Conservation (phyloP, 1,139 yeast genomes). For the Wickerhamomyces sp. region DNA sequence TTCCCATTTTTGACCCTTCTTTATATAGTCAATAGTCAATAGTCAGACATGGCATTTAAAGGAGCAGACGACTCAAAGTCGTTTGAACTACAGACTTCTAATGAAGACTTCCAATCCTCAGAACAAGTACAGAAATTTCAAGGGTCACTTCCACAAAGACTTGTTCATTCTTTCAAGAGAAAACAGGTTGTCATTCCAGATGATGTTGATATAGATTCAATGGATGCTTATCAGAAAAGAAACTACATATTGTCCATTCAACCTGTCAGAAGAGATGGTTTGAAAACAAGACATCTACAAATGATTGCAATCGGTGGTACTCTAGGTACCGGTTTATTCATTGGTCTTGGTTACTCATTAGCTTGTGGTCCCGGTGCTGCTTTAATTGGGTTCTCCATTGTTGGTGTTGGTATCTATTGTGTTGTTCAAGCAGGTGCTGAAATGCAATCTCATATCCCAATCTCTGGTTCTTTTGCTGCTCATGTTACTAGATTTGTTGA, state of each 20-base stretch:
- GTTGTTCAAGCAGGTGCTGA: conserved; percentile 72
- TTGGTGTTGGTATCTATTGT: conserved; percentile 59
- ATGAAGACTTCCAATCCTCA: no score
- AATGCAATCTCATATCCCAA: conserved; percentile 72
- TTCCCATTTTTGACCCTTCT: no score
- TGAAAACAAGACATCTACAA: conserved; percentile 51
- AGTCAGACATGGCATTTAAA: no score
- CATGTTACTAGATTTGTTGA: conserved; percentile 59
- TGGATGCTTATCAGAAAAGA: conserved; percentile 53
- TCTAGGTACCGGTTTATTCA: conserved; percentile 50
- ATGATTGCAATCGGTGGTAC: conserved; percentile 55
- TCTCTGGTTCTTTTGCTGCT: conserved; percentile 60
- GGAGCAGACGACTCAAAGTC: no score
- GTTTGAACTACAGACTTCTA: no score
- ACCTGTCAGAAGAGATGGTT: conserved; percentile 24
- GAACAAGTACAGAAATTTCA: neutral
- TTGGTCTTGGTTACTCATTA: conserved; percentile 44
- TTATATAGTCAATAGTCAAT: no score
- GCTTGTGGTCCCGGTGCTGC: conserved; percentile 59
- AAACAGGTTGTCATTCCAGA: conserved; percentile 30
- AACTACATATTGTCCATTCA: conserved; percentile 42
- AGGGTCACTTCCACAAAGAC: neutral
- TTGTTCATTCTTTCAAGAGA: conserved; percentile 35
- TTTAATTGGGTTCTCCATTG: conserved; percentile 57
- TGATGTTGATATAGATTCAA: conserved; percentile 50